Percentiles rank a stretch among this genome's conserved stretches.
Conservation (phyloP, 2,329 filamentous ascomycete species). For the Colletotrichum aenigma region DNA sequence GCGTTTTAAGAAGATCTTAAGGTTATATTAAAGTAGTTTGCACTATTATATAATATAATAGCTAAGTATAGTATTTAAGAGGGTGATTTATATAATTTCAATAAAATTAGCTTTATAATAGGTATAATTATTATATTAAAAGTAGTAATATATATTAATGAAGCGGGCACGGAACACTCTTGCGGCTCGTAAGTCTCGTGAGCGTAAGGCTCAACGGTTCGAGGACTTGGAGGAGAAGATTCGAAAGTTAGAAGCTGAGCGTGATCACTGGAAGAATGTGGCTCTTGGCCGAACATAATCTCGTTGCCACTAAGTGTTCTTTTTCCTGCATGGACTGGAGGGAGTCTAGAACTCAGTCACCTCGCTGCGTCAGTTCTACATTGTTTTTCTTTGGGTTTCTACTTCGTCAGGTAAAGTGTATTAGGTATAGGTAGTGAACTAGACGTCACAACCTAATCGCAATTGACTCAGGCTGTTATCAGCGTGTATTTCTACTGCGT, state of each 20-base stretch:
- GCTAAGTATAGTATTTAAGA: too few relatives aligned
- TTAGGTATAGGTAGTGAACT: too few relatives aligned
- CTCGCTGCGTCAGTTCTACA: not conserved
- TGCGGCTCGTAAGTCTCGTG: constrained; percentile 90
- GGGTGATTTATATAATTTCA: too few relatives aligned
- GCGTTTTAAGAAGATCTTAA: too few relatives aligned
- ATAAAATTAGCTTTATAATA: too few relatives aligned
- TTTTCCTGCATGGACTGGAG: not conserved
- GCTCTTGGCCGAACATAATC: constrained; percentile 38
- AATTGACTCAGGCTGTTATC: too few relatives aligned
- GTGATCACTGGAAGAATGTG: constrained; percentile 68
- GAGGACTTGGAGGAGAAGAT: constrained; percentile 78
- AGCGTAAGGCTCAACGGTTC: constrained; percentile 80
- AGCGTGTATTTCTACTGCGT: too few relatives aligned
- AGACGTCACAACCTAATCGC: too few relatives aligned
- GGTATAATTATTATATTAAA: too few relatives aligned
- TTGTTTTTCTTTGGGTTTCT: not conserved
- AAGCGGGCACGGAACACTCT: constrained; percentile 94
- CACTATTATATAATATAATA: too few relatives aligned
- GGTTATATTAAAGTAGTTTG: too few relatives aligned
- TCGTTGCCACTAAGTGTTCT: not conserved
- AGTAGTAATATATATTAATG: too few relatives aligned
- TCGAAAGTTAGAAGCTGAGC: constrained; percentile 68
- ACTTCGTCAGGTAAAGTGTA: not conserved
- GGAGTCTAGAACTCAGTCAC: not conserved